Conservation (phyloP, 306 rosid species). For the Acacia confusa region DNA sequence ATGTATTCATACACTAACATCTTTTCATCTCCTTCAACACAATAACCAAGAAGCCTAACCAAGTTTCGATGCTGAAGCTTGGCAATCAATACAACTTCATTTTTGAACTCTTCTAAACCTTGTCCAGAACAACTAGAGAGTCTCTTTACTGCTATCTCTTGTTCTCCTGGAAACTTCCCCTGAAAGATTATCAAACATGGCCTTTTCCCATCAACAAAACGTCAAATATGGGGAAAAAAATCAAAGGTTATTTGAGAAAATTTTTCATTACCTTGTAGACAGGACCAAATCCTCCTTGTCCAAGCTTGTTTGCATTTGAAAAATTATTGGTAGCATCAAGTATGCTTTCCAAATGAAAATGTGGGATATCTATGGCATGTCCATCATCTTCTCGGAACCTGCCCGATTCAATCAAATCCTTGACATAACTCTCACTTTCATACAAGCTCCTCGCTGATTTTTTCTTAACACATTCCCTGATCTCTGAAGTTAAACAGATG, state of each 20-base stretch:
- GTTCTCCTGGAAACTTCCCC: slow-evolving; percentile 67
- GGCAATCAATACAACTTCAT: slow-evolving; percentile 78
- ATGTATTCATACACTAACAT: slow-evolving; percentile 73
- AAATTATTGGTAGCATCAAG: slow-evolving; percentile 59
- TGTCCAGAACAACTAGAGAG: slow-evolving; percentile 81
- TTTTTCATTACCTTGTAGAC: slow-evolving; percentile 58
- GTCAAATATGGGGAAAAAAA: neutral
- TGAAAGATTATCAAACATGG: slow-evolving; percentile 18
- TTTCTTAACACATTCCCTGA: slow-evolving; percentile 48
- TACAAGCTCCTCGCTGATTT: slow-evolving; percentile 44
- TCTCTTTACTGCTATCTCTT: slow-evolving; percentile 76
- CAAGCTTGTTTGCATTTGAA: slow-evolving; percentile 66
- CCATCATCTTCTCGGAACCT: slow-evolving; percentile 56
- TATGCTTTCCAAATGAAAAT: slow-evolving; percentile 62
- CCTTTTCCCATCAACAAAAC: slow-evolving; percentile 7
- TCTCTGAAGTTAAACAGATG: slow-evolving; percentile 50
- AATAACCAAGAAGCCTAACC: slow-evolving; percentile 77
- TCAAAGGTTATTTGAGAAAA: neutral
- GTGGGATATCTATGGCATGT: slow-evolving; percentile 62
- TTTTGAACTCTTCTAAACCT: slow-evolving; percentile 75
- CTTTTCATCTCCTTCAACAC: slow-evolving; percentile 78
- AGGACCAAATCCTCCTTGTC: slow-evolving; percentile 82
- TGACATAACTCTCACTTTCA: slow-evolving; percentile 50
- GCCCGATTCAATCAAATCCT: slow-evolving; percentile 59
- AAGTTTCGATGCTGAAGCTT: slow-evolving; percentile 82